These are phyloP conservation scores for Inga leiocalycina DNA, from an alignment of 306 rosid species.

Conservation along the genomic window DNA sequence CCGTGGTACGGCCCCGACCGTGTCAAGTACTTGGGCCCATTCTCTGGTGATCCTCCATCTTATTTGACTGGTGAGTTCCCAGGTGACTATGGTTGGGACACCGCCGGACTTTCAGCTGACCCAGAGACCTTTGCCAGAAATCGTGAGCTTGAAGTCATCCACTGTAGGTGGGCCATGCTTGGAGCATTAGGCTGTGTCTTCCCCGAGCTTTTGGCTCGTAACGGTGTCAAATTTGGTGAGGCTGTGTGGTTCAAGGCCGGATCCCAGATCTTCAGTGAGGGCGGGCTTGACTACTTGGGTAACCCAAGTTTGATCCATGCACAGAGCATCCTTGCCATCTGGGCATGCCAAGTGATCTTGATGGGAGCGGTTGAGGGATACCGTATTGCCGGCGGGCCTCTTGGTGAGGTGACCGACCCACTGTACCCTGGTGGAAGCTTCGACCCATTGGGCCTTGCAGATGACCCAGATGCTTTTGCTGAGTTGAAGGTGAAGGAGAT, in stretches of 20 bases:
- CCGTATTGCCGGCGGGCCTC: slow-evolving; percentile 40
- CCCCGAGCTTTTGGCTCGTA: slow-evolving; percentile 41
- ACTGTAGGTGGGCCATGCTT: neutral
- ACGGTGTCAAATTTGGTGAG: slow-evolving; percentile 48
- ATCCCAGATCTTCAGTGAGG: slow-evolving; percentile 45
- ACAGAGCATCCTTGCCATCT: slow-evolving; percentile 40
- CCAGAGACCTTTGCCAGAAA: slow-evolving; percentile 35
- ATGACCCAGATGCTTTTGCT: slow-evolving; percentile 30
- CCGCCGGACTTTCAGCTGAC: slow-evolving; percentile 43
- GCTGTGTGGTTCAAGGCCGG: slow-evolving; percentile 51
- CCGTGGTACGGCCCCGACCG: slow-evolving; percentile 28
- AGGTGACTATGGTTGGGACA: slow-evolving; percentile 36
- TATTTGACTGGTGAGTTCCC: slow-evolving; percentile 9
- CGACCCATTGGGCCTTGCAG: slow-evolving; percentile 2
- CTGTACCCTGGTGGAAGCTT: slow-evolving; percentile 41
- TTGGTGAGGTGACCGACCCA: slow-evolving; percentile 38
- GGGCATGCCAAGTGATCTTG: slow-evolving; percentile 40
- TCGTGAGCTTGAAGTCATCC: slow-evolving; percentile 5
- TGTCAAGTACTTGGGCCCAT: slow-evolving; percentile 48
- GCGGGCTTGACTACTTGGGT: slow-evolving; percentile 44
- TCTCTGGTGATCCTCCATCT: slow-evolving; percentile 43
- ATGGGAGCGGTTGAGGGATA: slow-evolving; percentile 20
- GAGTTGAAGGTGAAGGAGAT: slow-evolving; percentile 43
- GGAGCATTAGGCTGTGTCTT: slow-evolving; percentile 44
- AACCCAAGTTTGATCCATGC: slow-evolving; percentile 34